Evolutionary conservation across 345 rosid species (phyloP).

Genomic region (Citrus hindsii): DNA sequence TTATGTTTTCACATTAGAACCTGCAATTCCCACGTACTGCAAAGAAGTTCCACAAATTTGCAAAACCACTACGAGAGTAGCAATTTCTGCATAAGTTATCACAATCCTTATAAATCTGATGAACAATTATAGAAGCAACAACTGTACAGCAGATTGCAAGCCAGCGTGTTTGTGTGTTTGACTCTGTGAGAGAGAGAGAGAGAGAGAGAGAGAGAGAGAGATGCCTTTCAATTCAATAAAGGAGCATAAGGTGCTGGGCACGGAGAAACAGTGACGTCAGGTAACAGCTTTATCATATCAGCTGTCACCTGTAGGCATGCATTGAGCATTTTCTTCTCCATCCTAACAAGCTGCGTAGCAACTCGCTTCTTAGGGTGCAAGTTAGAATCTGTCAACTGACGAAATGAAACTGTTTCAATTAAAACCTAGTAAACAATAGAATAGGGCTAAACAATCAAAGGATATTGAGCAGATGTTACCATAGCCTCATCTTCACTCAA

Average conservation of each 20-base stretch:
- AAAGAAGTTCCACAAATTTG: slow-evolving; percentile 20
- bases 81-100: slow-evolving; percentile 14
- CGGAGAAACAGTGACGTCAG: slow-evolving; percentile 72
- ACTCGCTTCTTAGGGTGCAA: slow-evolving; percentile 82
- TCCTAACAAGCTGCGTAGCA: slow-evolving; percentile 80
- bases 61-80: slow-evolving; percentile 3
- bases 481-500: slow-evolving; percentile 68
- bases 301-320: slow-evolving; percentile 66
- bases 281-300: slow-evolving; percentile 64
- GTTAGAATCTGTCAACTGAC: slow-evolving; percentile 68
- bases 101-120: background rate
- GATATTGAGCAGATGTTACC: slow-evolving; percentile 37
- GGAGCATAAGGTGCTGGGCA: slow-evolving; percentile 94
- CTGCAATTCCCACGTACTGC: background rate
- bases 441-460: slow-evolving; percentile 4
- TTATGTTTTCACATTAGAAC: background rate
- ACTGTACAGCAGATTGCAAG: background rate
- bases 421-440: background rate
- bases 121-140: background rate
- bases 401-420: background rate
- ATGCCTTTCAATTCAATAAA: slow-evolving; percentile 55
- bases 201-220: slow-evolving; percentile 14
- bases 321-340: slow-evolving; percentile 86
- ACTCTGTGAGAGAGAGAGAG: slow-evolving; percentile 6
- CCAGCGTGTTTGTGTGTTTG: background rate